phyloP scores from a whole-genome alignment of 768 basidiomycete genomes.

The Polyporus arcularius region DNA sequence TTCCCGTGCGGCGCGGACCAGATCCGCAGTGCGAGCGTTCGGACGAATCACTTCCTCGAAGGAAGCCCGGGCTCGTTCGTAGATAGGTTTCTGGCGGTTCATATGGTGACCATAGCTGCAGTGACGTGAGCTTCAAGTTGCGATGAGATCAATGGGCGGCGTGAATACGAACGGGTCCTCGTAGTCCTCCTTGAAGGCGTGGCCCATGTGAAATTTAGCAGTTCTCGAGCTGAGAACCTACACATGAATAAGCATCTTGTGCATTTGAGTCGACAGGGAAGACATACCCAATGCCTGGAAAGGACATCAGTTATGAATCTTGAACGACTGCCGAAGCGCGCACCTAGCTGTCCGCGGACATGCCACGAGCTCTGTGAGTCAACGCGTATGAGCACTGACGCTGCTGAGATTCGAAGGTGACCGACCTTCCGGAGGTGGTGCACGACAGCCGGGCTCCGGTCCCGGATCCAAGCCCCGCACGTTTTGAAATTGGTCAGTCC shows the following conservation, averaged over 20 bases:
- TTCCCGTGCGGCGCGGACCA: constrained; percentile 52
- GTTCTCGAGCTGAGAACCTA: constrained; percentile 67
- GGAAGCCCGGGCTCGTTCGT: constrained; percentile 45
- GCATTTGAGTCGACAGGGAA: neutral
- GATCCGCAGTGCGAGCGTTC: constrained; percentile 41
- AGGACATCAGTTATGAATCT: constrained; percentile 14
- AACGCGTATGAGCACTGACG: neutral
- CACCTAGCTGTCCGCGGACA: constrained; percentile 71
- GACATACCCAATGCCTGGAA: constrained; percentile 62
- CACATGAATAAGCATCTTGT: neutral
- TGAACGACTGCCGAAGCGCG: neutral
- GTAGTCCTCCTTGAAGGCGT: constrained; percentile 55
- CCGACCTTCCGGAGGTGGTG: constrained; percentile 65
- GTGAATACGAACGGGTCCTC: constrained; percentile 57
- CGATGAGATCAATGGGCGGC: neutral
- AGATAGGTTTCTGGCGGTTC: constrained; percentile 60
- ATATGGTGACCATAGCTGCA: constrained; percentile 54
- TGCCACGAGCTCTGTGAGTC: constrained; percentile 65
- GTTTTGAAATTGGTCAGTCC: constrained; percentile 67
- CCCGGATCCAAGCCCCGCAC: constrained; percentile 55
- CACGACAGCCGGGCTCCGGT: constrained; percentile 61
- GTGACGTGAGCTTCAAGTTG: neutral
- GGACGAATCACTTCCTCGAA: constrained; percentile 56
- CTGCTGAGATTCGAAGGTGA: neutral
- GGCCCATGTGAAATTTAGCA: constrained; percentile 63